Evolutionary conservation across 2,329 filamentous ascomycete species (phyloP).

Genomic region (Alternaria incomplexa): DNA sequence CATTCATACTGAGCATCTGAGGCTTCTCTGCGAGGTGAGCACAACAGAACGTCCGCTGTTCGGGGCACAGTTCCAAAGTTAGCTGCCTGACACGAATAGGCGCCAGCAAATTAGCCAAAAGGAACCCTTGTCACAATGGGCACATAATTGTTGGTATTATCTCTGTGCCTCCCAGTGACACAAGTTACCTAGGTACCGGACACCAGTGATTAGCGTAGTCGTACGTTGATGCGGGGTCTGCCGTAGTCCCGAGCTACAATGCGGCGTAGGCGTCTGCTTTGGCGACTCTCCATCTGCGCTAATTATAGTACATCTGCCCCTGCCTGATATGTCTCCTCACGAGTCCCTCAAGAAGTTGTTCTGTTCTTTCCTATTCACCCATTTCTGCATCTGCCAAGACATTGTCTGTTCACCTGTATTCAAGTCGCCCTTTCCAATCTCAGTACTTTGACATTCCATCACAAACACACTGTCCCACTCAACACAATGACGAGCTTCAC

Average conservation of each 20-base stretch:
- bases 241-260: neutral
- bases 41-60: neutral
- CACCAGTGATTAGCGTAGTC: neutral
- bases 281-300: neutral
- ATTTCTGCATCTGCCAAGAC: neutral
- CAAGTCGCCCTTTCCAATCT: neutral
- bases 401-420: neutral
- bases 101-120: neutral
- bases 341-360: neutral
- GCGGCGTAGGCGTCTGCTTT: neutral
- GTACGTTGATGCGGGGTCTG: neutral
- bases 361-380: neutral
- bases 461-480: neutral
- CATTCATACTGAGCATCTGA: neutral
- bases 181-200: neutral
- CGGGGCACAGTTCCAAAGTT: neutral
- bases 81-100: neutral
- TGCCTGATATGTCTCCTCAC: neutral
- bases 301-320: neutral
- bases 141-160: neutral
- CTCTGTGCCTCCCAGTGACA: neutral
- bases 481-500: constrained; percentile 47
- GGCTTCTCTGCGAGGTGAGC: neutral
- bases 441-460: neutral
- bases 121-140: neutral